Base-by-base conservation (phyloP, 139 green algal genomes). In the Trebouxia sp. region DNA sequence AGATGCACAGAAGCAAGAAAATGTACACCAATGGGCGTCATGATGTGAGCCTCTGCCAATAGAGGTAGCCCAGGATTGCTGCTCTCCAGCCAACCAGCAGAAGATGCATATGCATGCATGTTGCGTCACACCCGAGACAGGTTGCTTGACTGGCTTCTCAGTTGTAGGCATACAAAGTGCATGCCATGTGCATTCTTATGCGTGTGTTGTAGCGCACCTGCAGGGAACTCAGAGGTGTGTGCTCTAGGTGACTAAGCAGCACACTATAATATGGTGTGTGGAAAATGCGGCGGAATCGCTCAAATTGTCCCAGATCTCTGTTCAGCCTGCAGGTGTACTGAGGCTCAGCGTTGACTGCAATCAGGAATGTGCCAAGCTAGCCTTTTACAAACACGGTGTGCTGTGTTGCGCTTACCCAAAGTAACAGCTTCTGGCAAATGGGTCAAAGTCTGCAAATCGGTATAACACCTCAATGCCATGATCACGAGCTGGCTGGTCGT, bases 261-360 rank as follows among this genome's bases (percentile, higher is more conserved):
- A 85, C 70, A 24, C 38, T 53, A 70, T 90, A 93, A 20, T 75
- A 72, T 8, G 88, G 84, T 5, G 85, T 88, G 80, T 93, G 90
- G 67, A 91, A 83, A 53, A 95, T 83, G 32, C 90, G 84, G 24
- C 89, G 79, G 83, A 95, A 95, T 41, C 89, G 86, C 81, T 95
- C 89, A 88, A 95, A 95, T 81, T 95, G 91, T 8, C 91, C 90
- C 22, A 94, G 83, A 80, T 94, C 90, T 30, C 89, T 83, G 45
- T 56, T 88, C 22, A 82, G 77, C 41, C 87, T 91, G 85, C 62
- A 83, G 6, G n/a, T n/a, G n/a, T n/a, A n/a, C n/a, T n/a, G n/a
- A n/a, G n/a, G n/a, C n/a, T n/a, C n/a, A n/a, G n/a, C n/a, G n/a
- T n/a, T n/a, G n/a, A n/a, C n/a, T n/a, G n/a, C n/a, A n/a, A n/a